Conservation (phyloP, 2,329 filamentous ascomycete genomes). For the Aspergillus candidus region DNA sequence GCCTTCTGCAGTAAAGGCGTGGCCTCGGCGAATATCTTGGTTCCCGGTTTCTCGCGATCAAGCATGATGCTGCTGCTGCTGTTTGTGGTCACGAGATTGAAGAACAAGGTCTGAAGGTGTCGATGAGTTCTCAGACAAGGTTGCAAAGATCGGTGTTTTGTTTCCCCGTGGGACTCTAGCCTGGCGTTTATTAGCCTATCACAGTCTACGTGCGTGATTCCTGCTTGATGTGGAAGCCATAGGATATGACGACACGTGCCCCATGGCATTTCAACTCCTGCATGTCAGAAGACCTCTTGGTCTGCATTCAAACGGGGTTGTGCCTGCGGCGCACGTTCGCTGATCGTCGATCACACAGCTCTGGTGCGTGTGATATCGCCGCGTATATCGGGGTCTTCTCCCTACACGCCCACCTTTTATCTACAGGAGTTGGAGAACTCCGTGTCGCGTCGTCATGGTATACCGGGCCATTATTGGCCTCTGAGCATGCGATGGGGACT, state of each 20-base stretch:
- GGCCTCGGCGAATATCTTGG: background rate
- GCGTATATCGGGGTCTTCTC: too few relatives aligned
- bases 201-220: background rate
- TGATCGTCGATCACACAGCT: too few relatives aligned
- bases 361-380: too few relatives aligned
- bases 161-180: too few relatives aligned
- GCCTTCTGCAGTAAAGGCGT: background rate
- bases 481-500: too few relatives aligned
- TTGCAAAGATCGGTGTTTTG: background rate
- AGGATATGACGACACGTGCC: background rate
- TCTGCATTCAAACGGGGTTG: too few relatives aligned
- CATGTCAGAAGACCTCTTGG: background rate
- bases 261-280: background rate
- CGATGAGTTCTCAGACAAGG: background rate
- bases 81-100: background rate
- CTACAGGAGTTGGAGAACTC: too few relatives aligned
- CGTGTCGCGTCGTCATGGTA: too few relatives aligned
- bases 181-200: background rate
- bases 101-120: background rate
- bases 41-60: background rate
- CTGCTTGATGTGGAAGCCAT: background rate
- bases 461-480: too few relatives aligned
- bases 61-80: background rate
- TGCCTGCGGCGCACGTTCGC: too few relatives aligned
- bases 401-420: too few relatives aligned